Evolutionary conservation across 768 basidiomycete species (phyloP).

Genomic region (Mycena kentingensis): DNA sequence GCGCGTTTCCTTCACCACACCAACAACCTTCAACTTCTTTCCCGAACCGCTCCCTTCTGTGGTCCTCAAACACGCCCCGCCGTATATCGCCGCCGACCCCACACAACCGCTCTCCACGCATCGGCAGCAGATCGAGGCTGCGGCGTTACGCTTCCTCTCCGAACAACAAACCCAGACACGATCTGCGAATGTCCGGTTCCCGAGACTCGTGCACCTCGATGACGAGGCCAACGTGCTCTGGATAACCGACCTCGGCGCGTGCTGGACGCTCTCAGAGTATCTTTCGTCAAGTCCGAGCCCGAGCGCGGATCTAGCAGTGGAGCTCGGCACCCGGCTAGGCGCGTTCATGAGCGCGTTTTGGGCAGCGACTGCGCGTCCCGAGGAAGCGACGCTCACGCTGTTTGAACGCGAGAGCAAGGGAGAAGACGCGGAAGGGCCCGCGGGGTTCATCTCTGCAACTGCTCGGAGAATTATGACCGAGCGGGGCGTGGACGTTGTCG

Average conservation of each 20-base stretch:
- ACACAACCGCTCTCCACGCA: constrained; percentile 21
- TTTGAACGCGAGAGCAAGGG: constrained; percentile 8
- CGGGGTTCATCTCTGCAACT: constrained; percentile 13
- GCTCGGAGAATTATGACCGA: constrained; percentile 13
- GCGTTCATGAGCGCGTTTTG: constrained; percentile 20
- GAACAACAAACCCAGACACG: neutral
- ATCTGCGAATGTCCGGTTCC: constrained; percentile 17
- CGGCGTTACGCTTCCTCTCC: constrained; percentile 22
- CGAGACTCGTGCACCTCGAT: constrained; percentile 25
- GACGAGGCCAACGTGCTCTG: constrained; percentile 25
- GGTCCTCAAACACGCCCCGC: constrained; percentile 30
- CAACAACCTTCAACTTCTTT: constrained; percentile 6
- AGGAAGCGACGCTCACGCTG: constrained; percentile 5
- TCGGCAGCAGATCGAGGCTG: constrained; percentile 27
- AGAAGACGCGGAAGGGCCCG: constrained; percentile 8
- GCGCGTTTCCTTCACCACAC: constrained; percentile 21
- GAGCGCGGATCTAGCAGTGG: neutral
- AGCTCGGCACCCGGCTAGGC: constrained; percentile 19
- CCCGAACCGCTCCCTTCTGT: constrained; percentile 5
- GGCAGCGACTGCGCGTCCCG: constrained; percentile 13
- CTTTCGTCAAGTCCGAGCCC: constrained; percentile 3
- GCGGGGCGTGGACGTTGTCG: constrained; percentile 9
- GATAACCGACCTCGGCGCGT: constrained; percentile 27
- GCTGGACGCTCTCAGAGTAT: constrained; percentile 20
- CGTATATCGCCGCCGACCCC: constrained; percentile 24